A percentile compares a stretch with the other conserved stretches of the same genome.
Conservation (phyloP, 177 flowering plant species). For the Tripterygium wilfordii region DNA sequence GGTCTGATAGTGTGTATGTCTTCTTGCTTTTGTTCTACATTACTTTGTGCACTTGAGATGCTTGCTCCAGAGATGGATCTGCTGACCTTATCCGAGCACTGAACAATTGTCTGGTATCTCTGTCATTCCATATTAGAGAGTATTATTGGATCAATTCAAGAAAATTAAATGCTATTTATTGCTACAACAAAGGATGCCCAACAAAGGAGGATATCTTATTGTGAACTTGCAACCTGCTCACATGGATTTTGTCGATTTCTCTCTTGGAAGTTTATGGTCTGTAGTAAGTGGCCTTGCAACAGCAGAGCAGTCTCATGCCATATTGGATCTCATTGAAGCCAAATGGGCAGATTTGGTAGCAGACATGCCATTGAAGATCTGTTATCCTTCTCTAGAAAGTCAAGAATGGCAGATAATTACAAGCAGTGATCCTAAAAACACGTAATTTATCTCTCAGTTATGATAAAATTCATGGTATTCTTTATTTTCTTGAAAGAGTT, state of each 20-base stretch:
- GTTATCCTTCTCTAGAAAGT: slow-evolving; percentile 53
- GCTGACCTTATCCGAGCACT: slow-evolving; percentile 42
- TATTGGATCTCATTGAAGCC: slow-evolving; percentile 42
- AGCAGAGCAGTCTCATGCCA: slow-evolving; percentile 42
- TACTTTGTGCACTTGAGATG: slow-evolving; percentile 49
- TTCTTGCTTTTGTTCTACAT: slow-evolving; percentile 34
- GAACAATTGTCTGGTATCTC: slow-evolving; percentile 40
- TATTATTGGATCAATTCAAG: slow-evolving; percentile 40
- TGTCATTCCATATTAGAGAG: slow-evolving; percentile 46
- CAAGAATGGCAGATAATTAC: slow-evolving; percentile 49
- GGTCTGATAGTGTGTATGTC: neutral
- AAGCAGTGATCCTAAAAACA: slow-evolving; percentile 50
- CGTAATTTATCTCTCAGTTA: slow-evolving; percentile 19
- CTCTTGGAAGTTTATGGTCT: slow-evolving; percentile 48
- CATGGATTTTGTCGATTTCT: slow-evolving; percentile 52
- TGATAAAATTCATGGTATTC: neutral
- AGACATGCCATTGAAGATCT: slow-evolving; percentile 48
- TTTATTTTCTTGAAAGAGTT: neutral
- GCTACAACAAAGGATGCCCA: slow-evolving; percentile 45
- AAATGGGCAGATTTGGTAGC: slow-evolving; percentile 45
- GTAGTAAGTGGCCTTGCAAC: slow-evolving; percentile 36
- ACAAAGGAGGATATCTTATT: slow-evolving; percentile 41
- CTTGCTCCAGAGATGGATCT: slow-evolving; percentile 44
- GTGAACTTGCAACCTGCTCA: slow-evolving; percentile 56
- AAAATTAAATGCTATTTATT: slow-evolving; percentile 39